phyloP scores from a whole-genome alignment of 2,329 filamentous ascomycete species.

The Colletotrichum viniferum region DNA sequence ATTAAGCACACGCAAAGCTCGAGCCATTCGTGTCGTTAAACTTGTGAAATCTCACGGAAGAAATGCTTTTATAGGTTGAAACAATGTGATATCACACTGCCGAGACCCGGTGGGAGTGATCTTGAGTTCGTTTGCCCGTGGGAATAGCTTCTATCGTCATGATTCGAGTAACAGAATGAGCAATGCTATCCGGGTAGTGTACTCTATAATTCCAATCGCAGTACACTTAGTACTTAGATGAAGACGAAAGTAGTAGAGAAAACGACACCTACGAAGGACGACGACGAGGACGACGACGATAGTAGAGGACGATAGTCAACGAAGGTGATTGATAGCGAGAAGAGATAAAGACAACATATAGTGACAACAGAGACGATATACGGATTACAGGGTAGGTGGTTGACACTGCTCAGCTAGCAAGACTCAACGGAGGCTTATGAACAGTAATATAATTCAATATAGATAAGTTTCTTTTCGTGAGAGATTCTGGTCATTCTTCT shows the following conservation, averaged over 20 bases:
- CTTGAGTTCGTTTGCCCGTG: rapidly evolving
- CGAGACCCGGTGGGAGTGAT: neutral
- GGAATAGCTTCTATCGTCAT: neutral
- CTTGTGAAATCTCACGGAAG: rapidly evolving
- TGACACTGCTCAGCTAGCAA: too few relatives aligned
- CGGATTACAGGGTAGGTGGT: too few relatives aligned
- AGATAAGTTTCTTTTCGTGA: neutral
- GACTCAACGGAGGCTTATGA: too few relatives aligned
- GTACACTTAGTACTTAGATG: too few relatives aligned
- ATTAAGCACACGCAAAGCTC: neutral
- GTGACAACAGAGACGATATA: too few relatives aligned
- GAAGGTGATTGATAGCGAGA: rapidly evolving
- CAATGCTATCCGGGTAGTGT: rapidly evolving
- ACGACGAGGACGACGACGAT: too few relatives aligned
- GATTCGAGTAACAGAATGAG: neutral
- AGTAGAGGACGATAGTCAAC: too few relatives aligned
- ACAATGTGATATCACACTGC: neutral
- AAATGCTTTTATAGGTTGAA: rapidly evolving
- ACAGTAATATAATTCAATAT: rapidly evolving
- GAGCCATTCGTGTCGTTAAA: neutral
- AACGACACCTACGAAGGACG: too few relatives aligned
- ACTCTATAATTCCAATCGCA: too few relatives aligned
- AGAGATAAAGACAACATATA: too few relatives aligned
- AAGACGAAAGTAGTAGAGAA: too few relatives aligned
- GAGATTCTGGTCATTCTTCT: rapidly evolving